Base-by-base conservation (phyloP, 2,329 filamentous ascomycete genomes). In the Zymoseptoria brevis region DNA sequence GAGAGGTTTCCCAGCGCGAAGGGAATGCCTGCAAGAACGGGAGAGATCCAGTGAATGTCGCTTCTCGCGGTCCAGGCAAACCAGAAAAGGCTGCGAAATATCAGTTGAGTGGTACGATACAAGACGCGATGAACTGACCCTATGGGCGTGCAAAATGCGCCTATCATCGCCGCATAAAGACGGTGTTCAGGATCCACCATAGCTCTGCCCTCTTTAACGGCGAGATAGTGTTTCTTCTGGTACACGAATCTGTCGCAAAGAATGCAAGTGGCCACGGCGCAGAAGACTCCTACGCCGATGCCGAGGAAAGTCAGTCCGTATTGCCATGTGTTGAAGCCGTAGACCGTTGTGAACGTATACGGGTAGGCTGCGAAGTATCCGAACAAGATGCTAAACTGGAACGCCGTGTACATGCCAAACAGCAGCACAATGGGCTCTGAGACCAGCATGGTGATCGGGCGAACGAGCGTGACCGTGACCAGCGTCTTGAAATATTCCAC, bases 321-420 rank as follows among this genome's bases (percentile, higher is more conserved):
- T 73, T 95, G 87, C 79, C 87, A 93, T 4, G 90, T 79, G 55
- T 83, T 84, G 76, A 96, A 91, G 19, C 83, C 84, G 71, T 95
- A 88, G 30, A 87, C 85, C 24, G 79, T 81, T 21, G 79, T 73
- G 69, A 96, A 96, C 11, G 74, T 66, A 56, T 66, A 69, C 2
- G 70, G 71, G 35, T 67, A 73, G 2, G 69, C 71, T 0, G 66
- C 69, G 59, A 72, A 72, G 63, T 73, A 72, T 8, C 65, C 64
- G 60, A 70, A 72, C 9, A 72, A 60, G 8, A 71, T 64, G 19
- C 63, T 61, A 54, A 73, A 72, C 4, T 62, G 64, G 60, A 73
- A 72, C 9, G 67, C 64, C 29, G 61, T 71, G 63, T 73, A 72
- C 1, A 71, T 35, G 45, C 66, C 67, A 55, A 71, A 66, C 26